Percentiles rank a stretch among this genome's conserved stretches.
phyloP scores from a whole-genome alignment of 2,329 filamentous ascomycete species.

The Fusarium devonianum region DNA sequence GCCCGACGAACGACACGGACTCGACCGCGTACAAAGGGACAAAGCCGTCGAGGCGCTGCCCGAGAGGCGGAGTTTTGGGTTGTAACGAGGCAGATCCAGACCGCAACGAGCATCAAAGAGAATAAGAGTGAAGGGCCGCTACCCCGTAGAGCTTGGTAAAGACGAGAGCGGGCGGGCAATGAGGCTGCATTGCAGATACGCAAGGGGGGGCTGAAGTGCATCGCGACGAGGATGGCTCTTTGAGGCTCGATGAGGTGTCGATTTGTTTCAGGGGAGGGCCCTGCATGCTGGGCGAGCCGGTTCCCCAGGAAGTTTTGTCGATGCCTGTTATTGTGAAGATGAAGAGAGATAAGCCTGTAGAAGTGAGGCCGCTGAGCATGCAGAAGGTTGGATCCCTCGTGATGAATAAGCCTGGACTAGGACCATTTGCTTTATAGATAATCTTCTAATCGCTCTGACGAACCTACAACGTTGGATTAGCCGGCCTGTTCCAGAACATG shows the following conservation, averaged over 20 bases:
- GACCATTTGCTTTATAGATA: too few relatives aligned
- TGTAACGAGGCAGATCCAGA: conserved; percentile 7
- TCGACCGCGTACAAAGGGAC: not conserved
- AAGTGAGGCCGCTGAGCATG: conserved; percentile 2
- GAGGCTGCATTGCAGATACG: not conserved
- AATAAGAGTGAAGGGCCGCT: conserved; percentile 5
- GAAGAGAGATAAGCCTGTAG: conserved; percentile 11
- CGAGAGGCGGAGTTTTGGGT: conserved; percentile 28
- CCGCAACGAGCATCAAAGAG: conserved; percentile 12
- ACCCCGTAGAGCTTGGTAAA: conserved; percentile 10
- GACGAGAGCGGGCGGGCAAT: conserved; percentile 8
- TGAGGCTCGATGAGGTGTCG: conserved; percentile 36
- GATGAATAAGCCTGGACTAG: conserved; percentile 5
- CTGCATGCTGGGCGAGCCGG: conserved; percentile 26
- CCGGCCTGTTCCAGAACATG: not conserved
- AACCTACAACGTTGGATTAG: not conserved
- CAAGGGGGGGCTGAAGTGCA: conserved; percentile 3
- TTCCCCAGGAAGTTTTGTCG: conserved; percentile 1
- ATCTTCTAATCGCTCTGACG: too few relatives aligned
- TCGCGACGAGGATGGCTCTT: conserved; percentile 18
- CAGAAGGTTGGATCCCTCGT: not conserved
- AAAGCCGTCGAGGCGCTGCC: conserved; percentile 11
- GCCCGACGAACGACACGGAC: conserved; percentile 6
- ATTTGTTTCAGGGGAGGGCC: conserved; percentile 30
- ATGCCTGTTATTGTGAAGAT: conserved; percentile 15